Evolutionary conservation across 75 land plant genomes (phyloP).

Genomic region (Pseudotsuga menziesii): DNA sequence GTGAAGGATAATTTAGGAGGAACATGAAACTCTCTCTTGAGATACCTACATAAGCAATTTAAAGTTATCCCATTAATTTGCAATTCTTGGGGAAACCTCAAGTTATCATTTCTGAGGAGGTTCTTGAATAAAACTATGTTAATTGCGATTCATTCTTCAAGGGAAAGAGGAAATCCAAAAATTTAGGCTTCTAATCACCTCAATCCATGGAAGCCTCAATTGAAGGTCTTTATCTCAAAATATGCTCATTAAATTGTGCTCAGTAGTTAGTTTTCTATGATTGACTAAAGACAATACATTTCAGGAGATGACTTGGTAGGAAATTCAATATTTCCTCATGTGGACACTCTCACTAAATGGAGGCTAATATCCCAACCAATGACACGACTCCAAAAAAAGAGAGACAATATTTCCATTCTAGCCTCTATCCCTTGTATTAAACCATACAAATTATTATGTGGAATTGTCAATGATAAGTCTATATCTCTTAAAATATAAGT

Average conservation of each 20-base stretch:
- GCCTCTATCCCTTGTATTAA: conserved; percentile 67
- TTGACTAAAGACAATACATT: neutral
- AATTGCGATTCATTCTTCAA: conserved; percentile 13
- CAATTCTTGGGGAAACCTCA: conserved; percentile 78
- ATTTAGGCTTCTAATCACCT: neutral
- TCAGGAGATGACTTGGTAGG: conserved; percentile 7
- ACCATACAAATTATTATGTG: conserved; percentile 68
- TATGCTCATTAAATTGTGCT: neutral
- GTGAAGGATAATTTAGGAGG: neutral
- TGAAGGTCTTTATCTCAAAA: neutral
- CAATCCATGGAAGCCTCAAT: no score
- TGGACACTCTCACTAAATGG: conserved; percentile 7
- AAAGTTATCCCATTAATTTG: conserved; percentile 15
- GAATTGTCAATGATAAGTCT: conserved; percentile 68
- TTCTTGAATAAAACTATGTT: conserved; percentile 35
- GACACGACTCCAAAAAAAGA: conserved; percentile 20
- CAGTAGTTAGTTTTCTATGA: neutral
- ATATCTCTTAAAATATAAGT: neutral
- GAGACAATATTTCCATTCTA: conserved; percentile 84
- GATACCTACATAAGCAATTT: neutral
- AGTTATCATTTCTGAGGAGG: conserved; percentile 57
- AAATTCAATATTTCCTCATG: conserved; percentile 10
- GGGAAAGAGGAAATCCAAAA: neutral
- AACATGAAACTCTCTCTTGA: neutral
- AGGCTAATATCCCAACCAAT: conserved; percentile 2